phyloP scores from a whole-genome alignment of 306 rosid genomes.

The barrel medic (Medicago truncatula) region MtrunA17r5.0-ANR NC_053049.1:1782501-1783000 shows the following conservation, averaged over 20 bases:
- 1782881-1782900: slow-evolving; percentile 33
- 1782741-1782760: slow-evolving; percentile 49
- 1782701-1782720: slow-evolving; percentile 6
- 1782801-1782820: slow-evolving; percentile 32
- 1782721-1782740: background rate
- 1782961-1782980: slow-evolving; percentile 10
- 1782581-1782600: too few species aligned
- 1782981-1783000: slow-evolving; percentile 7
- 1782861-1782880: slow-evolving; percentile 9
- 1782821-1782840: slow-evolving; percentile 34
- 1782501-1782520: too few species aligned
- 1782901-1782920: slow-evolving; percentile 10
- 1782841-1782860: slow-evolving; percentile 24
- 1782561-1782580: too few species aligned
- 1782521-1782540: too few species aligned
- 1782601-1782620: too few species aligned
- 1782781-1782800: slow-evolving; percentile 45
- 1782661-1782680: slow-evolving; percentile 45
- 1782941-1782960: slow-evolving; percentile 3
- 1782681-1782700: slow-evolving; percentile 32
- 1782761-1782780: slow-evolving; percentile 59
- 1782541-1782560: too few species aligned
- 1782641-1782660: slow-evolving; percentile 31
- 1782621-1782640: too few species aligned
- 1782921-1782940: background rate